Percentiles rank a stretch among this genome's conserved stretches.
phyloP scores from a whole-genome alignment of 441 rosid species.

The Monsonia emarginata region DNA sequence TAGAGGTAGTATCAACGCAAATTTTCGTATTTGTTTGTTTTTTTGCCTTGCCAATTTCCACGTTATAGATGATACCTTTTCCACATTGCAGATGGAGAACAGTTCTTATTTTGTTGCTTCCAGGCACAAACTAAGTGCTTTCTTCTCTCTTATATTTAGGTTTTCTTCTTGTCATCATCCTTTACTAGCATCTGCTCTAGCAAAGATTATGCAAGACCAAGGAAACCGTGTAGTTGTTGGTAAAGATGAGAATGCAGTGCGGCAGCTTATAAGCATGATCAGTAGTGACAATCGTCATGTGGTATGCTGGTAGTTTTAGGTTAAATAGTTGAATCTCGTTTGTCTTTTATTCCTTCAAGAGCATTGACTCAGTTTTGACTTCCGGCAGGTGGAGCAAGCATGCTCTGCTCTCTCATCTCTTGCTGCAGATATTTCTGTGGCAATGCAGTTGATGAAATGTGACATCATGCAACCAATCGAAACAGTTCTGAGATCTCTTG shows the following conservation, averaged over 20 bases:
- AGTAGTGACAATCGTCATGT: constrained; percentile 83
- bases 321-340: constrained; percentile 1
- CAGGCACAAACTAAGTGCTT: constrained; percentile 87
- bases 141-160: constrained; percentile 93
- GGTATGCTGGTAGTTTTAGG: constrained; percentile 42
- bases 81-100: constrained; percentile 63
- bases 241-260: constrained; percentile 96
- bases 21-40: constrained; percentile 9
- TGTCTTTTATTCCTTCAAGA: constrained; percentile 16
- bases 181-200: constrained; percentile 88
- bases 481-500: constrained; percentile 59
- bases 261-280: constrained; percentile 97
- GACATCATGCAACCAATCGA: constrained; percentile 93
- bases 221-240: constrained; percentile 79
- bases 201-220: constrained; percentile 89
- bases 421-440: constrained; percentile 78
- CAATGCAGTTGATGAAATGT: constrained; percentile 88
- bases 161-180: constrained; percentile 98
- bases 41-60: constrained; percentile 13
- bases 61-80: constrained; percentile 16
- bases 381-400: constrained; percentile 85
- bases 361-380: constrained; percentile 22
- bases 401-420: constrained; percentile 87
- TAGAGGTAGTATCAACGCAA: constrained; percentile 50
- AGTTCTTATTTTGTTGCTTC: constrained; percentile 89